phyloP scores from a whole-genome alignment of 495 filamentous ascomycete genomes.

The Talaromyces trachyspermus region DNA sequence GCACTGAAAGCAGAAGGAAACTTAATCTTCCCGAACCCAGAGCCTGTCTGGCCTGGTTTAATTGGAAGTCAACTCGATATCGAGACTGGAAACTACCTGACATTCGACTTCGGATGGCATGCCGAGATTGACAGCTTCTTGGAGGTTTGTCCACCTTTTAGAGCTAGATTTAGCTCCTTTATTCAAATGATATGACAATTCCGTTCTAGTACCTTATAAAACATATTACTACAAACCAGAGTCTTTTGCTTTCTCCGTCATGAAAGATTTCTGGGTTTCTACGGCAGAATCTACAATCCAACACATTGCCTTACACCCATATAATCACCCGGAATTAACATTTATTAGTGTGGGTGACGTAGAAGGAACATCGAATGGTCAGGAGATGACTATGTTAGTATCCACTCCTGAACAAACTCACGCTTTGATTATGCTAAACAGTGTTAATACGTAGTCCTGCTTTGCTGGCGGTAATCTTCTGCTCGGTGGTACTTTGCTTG shows the following conservation, averaged over 20 bases:
- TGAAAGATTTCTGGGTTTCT: constrained; percentile 57
- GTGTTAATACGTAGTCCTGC: too few relatives aligned
- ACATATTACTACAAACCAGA: constrained; percentile 61
- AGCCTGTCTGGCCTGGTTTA: constrained; percentile 14
- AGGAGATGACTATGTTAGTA: constrained; percentile 20
- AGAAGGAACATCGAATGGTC: constrained; percentile 23
- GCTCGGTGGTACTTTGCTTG: constrained; percentile 61
- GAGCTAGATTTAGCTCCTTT: too few relatives aligned
- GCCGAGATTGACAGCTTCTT: constrained; percentile 18
- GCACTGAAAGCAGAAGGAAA: constrained; percentile 14
- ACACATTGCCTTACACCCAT: constrained; percentile 57
- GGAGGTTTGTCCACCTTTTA: constrained; percentile 9
- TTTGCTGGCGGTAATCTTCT: constrained; percentile 76
- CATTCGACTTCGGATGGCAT: constrained; percentile 17
- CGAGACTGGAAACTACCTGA: constrained; percentile 17
- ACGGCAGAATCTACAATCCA: constrained; percentile 63
- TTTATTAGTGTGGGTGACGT: constrained; percentile 53
- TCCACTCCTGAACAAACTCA: too few relatives aligned
- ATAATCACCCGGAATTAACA: constrained; percentile 53
- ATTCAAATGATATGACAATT: not conserved
- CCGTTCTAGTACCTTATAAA: constrained; percentile 64
- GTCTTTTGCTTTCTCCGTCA: constrained; percentile 41
- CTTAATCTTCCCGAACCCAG: constrained; percentile 14
- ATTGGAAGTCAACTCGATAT: constrained; percentile 16
- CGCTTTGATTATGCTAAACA: too few relatives aligned